A percentile compares a stretch with the other conserved stretches of the same genome.
phyloP scores from a whole-genome alignment of 2,329 filamentous ascomycete genomes.

The Metarhizium guizhouense region DNA sequence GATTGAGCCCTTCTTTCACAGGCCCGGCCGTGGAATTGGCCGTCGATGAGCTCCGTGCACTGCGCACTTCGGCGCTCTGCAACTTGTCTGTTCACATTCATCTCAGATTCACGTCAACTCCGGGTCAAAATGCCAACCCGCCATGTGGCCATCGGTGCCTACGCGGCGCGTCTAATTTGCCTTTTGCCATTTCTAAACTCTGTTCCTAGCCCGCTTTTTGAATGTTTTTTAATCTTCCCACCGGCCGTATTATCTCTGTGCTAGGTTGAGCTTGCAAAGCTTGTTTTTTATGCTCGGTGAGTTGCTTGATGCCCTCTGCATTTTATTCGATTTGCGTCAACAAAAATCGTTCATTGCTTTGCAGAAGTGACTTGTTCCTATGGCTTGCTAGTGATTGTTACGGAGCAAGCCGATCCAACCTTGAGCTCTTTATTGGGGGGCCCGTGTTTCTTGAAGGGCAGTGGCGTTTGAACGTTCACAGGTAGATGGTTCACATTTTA shows the following conservation, averaged over 20 bases:
- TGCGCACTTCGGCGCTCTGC: not conserved
- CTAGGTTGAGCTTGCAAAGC: not conserved
- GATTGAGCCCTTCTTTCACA: not conserved
- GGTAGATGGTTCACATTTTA: not conserved
- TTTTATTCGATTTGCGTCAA: not conserved
- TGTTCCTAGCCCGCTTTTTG: no score
- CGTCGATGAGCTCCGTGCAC: not conserved
- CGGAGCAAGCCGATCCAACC: not conserved
- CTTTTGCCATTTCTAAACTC: no score
- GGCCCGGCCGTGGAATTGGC: not conserved
- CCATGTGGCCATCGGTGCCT: not conserved
- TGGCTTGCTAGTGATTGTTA: not conserved
- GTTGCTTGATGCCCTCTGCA: not conserved
- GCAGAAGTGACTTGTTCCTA: not conserved
- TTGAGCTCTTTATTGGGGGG: not conserved
- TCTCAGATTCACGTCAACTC: not conserved
- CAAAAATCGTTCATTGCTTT: not conserved
- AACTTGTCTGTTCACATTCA: conserved; percentile 2
- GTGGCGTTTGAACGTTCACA: not conserved
- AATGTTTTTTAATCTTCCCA: no score
- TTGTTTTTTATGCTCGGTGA: not conserved
- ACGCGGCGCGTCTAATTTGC: not conserved
- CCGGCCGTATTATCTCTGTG: no score
- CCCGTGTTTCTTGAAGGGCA: not conserved
- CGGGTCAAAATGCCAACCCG: not conserved